Conservation (phyloP, 169 alveolate genomes). For the Cryptosporidium felis region DNA sequence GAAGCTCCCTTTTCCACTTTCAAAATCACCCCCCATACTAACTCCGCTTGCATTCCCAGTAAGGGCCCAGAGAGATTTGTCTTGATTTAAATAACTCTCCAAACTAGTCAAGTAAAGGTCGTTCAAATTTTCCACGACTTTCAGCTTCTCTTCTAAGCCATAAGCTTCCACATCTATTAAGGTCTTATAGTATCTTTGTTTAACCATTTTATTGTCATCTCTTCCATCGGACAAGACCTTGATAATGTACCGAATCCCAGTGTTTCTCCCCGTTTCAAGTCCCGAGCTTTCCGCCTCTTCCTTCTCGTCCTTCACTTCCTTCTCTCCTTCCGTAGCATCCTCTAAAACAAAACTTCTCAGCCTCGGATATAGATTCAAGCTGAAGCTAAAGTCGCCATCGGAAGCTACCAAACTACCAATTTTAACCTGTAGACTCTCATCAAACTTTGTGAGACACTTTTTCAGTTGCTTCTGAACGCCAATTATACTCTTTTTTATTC, state of each 20-base stretch:
- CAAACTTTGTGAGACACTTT: neutral
- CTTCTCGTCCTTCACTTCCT: too few relatives aligned
- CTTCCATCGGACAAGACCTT: conserved; percentile 1
- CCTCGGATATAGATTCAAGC: too few relatives aligned
- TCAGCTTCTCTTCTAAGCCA: neutral
- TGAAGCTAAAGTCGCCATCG: too few relatives aligned
- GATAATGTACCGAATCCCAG: conserved; percentile 23
- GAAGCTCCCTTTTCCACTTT: too few relatives aligned
- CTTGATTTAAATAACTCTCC: conserved; percentile 5
- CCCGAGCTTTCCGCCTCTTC: too few relatives aligned
- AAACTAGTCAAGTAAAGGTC: conserved; percentile 12
- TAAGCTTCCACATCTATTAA: conserved; percentile 22
- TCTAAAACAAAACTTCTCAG: too few relatives aligned
- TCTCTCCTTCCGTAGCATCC: too few relatives aligned
- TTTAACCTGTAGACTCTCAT: neutral
- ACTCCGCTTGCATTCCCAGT: too few relatives aligned
- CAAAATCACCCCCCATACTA: too few relatives aligned
- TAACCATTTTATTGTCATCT: conserved; percentile 8
- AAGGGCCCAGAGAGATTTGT: too few relatives aligned
- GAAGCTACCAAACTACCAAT: neutral
- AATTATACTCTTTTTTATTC: neutral
- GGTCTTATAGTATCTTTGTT: conserved; percentile 42
- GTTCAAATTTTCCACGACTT: neutral
- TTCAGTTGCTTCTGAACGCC: conserved; percentile 24
- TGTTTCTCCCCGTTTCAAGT: too few relatives aligned